A percentile compares a stretch with the other conserved stretches of the same genome.
phyloP scores from a whole-genome alignment of 371 early-diverging fungal genomes.

The Rhizopus stolonifer region DNA sequence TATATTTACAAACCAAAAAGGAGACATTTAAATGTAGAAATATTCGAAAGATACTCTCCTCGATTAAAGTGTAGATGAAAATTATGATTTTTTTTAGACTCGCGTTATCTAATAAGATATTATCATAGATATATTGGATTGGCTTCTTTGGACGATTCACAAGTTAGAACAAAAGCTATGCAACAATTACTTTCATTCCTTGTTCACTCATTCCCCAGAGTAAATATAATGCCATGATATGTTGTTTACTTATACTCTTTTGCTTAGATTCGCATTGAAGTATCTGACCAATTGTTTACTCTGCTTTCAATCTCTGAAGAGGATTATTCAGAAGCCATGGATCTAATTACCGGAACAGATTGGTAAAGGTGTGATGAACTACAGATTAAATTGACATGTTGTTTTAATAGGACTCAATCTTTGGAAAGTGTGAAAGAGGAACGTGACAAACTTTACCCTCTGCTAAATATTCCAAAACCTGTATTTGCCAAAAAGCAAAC shows the following conservation, averaged over 20 bases:
- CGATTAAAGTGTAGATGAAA: slow-evolving; percentile 49
- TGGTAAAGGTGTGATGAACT: slow-evolving; percentile 25
- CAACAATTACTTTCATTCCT: slow-evolving; percentile 51
- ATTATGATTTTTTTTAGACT: background rate
- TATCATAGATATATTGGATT: slow-evolving; percentile 40
- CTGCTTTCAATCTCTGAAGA: slow-evolving; percentile 42
- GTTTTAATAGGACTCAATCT: slow-evolving; percentile 25
- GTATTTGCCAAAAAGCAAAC: slow-evolving; percentile 12
- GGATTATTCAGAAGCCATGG: slow-evolving; percentile 39
- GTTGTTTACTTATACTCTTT: background rate
- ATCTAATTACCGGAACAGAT: slow-evolving; percentile 45
- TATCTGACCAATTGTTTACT: slow-evolving; percentile 53
- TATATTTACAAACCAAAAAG: slow-evolving; percentile 30
- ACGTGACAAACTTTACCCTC: slow-evolving; percentile 35
- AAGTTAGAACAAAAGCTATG: slow-evolving; percentile 36
- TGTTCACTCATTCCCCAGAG: slow-evolving; percentile 54
- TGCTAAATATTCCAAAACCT: slow-evolving; percentile 42
- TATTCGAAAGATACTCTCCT: slow-evolving; percentile 43
- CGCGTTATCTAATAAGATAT: background rate
- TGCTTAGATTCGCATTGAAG: slow-evolving; percentile 47
- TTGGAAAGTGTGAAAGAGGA: slow-evolving; percentile 25
- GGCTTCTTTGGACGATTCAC: slow-evolving; percentile 22
- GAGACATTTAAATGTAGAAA: slow-evolving; percentile 43
- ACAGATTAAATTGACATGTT: background rate
- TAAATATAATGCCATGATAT: slow-evolving; percentile 17